Base-by-base conservation (phyloP, 1,284 basidiomycete genomes). In the Cutaneotrichosporon sp. region DNA sequence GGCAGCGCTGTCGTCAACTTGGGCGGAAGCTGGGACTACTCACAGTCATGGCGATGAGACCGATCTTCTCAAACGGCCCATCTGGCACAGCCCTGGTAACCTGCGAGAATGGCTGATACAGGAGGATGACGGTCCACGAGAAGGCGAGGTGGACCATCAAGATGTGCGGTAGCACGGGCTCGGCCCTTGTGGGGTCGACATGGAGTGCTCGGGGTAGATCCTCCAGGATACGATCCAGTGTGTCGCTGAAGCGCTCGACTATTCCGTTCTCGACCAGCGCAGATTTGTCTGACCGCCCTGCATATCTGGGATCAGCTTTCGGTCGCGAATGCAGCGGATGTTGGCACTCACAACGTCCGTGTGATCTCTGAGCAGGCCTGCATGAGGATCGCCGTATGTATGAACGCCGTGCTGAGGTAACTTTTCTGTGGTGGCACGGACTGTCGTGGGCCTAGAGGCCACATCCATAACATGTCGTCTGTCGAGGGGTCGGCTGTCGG, bases 101-200 rank as follows among this genome's bases (percentile, higher is more conserved):
- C 42, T 66, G 64, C 22, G 58, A 60, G 53, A 87, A 87, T 0
- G 87, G 87, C 0, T 87, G 82, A 64, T 87, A 86, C 0, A 89
- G 82, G 10, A 89, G 80, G 36, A 89, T 86, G 56, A 84, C 81
- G 7, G 86, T 78, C 86, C 86, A 88, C 78, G 85, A 84, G 70
- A 86, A 86, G 1, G 83, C 81, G 31, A 87, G 76, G 67, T 89
- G 87, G 60, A 87, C 77, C 82, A 86, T 87, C 4, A 89, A 75
- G 33, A 85, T 81, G 59, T 88, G 86, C 0, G 87, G 87, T 0
- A 85, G 82, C 2, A 85, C 82, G 10, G 79, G 82, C 8, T 79
- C 76, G 7, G 60, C 58, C 24, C 82, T 83, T 20, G 83, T 81
- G 27, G 82, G 74, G 4, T 83, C 83, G 31, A 88, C 78, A 11